Conservation (phyloP, 495 filamentous ascomycete species). For the Oidiodendron maius region DNA sequence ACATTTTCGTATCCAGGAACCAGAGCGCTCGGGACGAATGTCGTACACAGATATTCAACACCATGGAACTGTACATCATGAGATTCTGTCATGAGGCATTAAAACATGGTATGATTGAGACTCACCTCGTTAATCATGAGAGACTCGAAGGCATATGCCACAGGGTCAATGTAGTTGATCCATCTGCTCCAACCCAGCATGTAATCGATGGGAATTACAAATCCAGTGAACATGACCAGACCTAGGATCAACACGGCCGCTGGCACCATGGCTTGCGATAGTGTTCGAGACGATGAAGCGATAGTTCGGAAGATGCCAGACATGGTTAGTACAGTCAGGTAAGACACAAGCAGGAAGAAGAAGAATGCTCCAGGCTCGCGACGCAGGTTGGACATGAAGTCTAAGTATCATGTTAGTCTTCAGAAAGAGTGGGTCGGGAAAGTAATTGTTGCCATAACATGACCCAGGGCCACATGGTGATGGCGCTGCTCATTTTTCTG, state of each 20-base stretch:
- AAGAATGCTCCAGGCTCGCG: conserved; percentile 75
- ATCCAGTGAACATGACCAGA: conserved; percentile 83
- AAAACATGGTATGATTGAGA: too few species aligned
- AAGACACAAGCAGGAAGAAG: conserved; percentile 65
- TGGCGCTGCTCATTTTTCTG: too few species aligned
- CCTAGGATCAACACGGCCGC: conserved; percentile 73
- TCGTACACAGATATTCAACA: too few species aligned
- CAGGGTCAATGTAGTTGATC: conserved; percentile 79
- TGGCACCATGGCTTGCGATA: conserved; percentile 76
- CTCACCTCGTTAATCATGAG: conserved; percentile 63
- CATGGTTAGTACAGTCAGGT: conserved; percentile 60
- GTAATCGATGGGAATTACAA: conserved; percentile 57
- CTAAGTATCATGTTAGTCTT: too few species aligned
- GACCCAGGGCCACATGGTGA: too few species aligned
- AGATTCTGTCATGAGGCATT: too few species aligned
- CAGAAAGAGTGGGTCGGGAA: too few species aligned
- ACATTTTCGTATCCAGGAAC: conserved; percentile 3
- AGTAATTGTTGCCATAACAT: too few species aligned
- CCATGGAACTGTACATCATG: too few species aligned
- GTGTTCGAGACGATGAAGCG: conserved; percentile 63
- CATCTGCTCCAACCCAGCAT: conserved; percentile 81
- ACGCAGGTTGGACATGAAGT: conserved; percentile 77
- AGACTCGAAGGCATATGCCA: conserved; percentile 77
- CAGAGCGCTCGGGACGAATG: too few species aligned
- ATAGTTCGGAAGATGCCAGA: conserved; percentile 78